A percentile compares a stretch with the other conserved stretches of the same genome.
phyloP scores from a whole-genome alignment of 345 rosid genomes.

The Cardamine chenopodiifolia region DNA sequence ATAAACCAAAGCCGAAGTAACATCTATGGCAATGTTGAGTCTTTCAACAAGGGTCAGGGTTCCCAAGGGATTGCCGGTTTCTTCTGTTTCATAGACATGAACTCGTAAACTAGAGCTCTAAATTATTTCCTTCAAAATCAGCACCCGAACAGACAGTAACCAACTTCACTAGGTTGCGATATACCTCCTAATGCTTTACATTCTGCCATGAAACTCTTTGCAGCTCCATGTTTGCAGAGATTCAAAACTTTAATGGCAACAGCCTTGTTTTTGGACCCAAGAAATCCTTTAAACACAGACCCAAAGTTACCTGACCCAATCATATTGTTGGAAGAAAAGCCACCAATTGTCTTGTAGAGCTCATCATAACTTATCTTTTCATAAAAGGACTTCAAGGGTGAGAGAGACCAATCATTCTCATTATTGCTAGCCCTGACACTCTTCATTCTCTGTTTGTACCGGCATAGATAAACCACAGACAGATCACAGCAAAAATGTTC shows the following conservation, averaged over 20 bases:
- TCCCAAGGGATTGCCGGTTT: neutral
- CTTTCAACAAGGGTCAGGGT: conserved; percentile 17
- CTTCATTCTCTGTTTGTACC: conserved; percentile 10
- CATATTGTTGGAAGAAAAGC: conserved; percentile 37
- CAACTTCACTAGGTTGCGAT: conserved; percentile 50
- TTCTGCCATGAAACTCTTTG: conserved; percentile 52
- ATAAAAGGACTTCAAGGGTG: neutral
- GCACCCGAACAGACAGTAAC: conserved; percentile 44
- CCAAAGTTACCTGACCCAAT: conserved; percentile 41
- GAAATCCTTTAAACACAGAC: conserved; percentile 18
- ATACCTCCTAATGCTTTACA: conserved; percentile 45
- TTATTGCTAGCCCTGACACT: neutral
- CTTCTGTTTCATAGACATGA: conserved; percentile 22
- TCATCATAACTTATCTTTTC: conserved; percentile 34
- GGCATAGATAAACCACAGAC: conserved; percentile 34
- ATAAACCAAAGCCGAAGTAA: conserved; percentile 28
- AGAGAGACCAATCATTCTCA: neutral
- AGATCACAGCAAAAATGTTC: conserved; percentile 36
- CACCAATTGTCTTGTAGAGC: conserved; percentile 33
- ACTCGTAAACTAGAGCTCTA: conserved; percentile 35
- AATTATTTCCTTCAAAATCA: conserved; percentile 37
- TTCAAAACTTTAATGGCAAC: conserved; percentile 49
- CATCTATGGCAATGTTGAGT: conserved; percentile 28
- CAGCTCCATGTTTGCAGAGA: conserved; percentile 45
- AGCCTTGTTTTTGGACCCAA: neutral